Base-by-base conservation (phyloP, 2,329 filamentous ascomycete genomes). In the Domatiomyces globalis region DNA sequence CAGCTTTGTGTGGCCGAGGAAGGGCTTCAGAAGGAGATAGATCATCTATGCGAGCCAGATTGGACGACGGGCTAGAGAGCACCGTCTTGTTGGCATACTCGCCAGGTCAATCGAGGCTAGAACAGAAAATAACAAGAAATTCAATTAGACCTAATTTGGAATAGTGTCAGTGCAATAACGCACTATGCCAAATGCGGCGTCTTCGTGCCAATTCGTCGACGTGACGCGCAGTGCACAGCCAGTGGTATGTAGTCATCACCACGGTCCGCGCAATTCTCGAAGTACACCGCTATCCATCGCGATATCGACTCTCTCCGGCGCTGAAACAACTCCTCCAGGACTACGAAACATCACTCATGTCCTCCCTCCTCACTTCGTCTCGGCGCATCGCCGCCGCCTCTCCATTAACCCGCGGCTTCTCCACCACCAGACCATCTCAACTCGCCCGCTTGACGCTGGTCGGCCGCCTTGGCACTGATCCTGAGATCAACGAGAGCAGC, bases 401-500 rank as follows among this genome's bases (percentile, higher is more conserved):
- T 60, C 60, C 71, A 33, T 61, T 63, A 43, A 53, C 63, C 52
- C 87, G 87, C 69, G 71, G 81, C 64, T 95, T 95, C 78, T 87
- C 81, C 72, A 81, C 81, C 61, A 81, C 84, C 45, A 71, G 80
- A 43, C 68, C 78, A 48, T 62, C 73, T 44, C 71, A 72, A 59
- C 64, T 92, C 59, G 86, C 92, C 60, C 84, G 83, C 69, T 84
- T 98, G 73, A 84, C 81, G 63, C 74, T 98, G 68, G 77, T 95
- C 61, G 92, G 92, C 64, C 84, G 88, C 68, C 80, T 98, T 49
- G 87, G 79, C 55, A 78, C 81, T 61, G 77, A 80, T 49, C 90
- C 92, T 53, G 89, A 95, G 74, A 63, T 88, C 59, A 74, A 77
- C 39, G 68, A 80, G 53, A 86, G 85, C 46, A 77, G 78, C 62